Evolutionary conservation across 2,329 filamentous ascomycete species (phyloP), one percentile per base, ranked within the genome.

Genomic region (Chaetomiaceae sp.): DNA sequence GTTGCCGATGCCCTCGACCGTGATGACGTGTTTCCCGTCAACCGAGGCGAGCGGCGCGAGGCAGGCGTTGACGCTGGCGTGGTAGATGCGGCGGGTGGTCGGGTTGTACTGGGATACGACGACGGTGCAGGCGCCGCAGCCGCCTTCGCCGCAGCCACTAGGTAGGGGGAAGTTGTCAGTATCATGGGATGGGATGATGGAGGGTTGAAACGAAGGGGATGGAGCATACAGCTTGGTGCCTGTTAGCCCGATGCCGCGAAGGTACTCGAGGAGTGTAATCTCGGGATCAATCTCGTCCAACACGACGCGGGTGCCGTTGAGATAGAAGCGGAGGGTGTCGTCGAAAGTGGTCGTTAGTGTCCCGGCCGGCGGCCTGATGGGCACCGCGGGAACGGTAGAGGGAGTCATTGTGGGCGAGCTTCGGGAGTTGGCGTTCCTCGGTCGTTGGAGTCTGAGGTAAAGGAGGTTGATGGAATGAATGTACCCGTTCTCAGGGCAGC

Each of bases 21-120:
- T 99, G 67, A 99, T 91, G 65, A 97, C 90, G 79, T 99, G 94
- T 69, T 99, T 99, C 40, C 94, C 94, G 69, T 97, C 94, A 39
- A 97, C 82, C 64, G 91, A 95, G 61, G 91, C 88, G 43, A 99
- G 79, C 6, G 94, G 94, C 11, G 94, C 92, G 48, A 99, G 77
- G 68, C 94, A 99, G 38, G 94, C 94, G 68, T 99, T 99, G 55
- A 97, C 89, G 50, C 89, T 95, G 53, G 94, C 94, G 76, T 99
- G 92, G 67, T 97, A 97, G 63, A 97, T 89, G 68, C 88, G 82
- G 65, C 89, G 89, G 6, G 91, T 96, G 3, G 90, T 95, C 1
- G 91, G 91, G 66, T 97, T 97, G 66, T 87, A 86, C 69, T 97
- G 91, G 58, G 90, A 95, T 37, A 99, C 81, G 27, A 99, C 91